Percentiles rank a stretch among this genome's conserved stretches.
Conservation (phyloP, 2,329 filamentous ascomycete species). For the Cadophora luteo-olivacea region DNA sequence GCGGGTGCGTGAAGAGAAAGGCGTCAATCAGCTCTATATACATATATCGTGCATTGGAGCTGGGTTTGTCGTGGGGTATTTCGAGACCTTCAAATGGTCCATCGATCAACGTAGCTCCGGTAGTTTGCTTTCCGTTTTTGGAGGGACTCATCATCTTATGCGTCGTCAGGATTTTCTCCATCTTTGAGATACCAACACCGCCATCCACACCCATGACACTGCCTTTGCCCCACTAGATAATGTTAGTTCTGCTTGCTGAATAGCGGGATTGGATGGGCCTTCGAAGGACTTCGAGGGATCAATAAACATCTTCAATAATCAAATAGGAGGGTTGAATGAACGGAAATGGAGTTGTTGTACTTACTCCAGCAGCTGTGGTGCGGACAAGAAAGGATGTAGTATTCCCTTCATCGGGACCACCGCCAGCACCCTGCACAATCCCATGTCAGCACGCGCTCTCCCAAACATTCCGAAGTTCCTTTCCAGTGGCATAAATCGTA, state of each 20-base stretch:
- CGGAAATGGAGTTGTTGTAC: neutral
- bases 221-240: constrained; percentile 71
- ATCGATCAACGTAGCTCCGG: constrained; percentile 54
- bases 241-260: neutral
- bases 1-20: constrained; percentile 95
- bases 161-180: constrained; percentile 71
- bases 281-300: neutral
- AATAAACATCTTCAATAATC: neutral
- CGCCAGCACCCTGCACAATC: constrained; percentile 75
- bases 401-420: constrained; percentile 89
- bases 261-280: neutral
- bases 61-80: constrained; percentile 68
- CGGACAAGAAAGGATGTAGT: constrained; percentile 89
- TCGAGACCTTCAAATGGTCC: constrained; percentile 84
- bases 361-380: constrained; percentile 68
- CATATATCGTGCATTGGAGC: constrained; percentile 82
- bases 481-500: neutral
- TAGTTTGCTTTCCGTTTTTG: neutral
- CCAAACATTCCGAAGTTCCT: neutral
- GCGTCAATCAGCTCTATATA: constrained; percentile 82
- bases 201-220: constrained; percentile 94
- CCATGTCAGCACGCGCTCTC: constrained; percentile 28
- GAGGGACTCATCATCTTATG: constrained; percentile 16
- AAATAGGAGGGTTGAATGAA: neutral
- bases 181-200: constrained; percentile 86